phyloP scores from a whole-genome alignment of 169 alveolate genomes.

The Fabrea salina region DNA sequence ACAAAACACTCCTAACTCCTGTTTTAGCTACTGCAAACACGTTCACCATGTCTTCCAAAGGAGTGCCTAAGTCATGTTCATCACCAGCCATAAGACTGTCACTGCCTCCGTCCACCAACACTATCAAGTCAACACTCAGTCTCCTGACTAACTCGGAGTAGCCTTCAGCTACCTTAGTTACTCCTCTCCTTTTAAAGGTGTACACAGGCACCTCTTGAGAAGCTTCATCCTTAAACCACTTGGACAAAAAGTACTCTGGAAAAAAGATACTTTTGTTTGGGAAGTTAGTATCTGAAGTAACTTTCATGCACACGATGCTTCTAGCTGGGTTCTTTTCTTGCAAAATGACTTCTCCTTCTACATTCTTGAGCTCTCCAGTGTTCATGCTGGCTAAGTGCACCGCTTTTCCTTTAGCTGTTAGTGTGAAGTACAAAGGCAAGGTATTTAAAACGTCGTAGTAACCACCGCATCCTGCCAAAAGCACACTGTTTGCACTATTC shows the following conservation, averaged over 20 bases:
- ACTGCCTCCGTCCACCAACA: slow-evolving; percentile 23
- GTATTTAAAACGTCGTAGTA: background rate
- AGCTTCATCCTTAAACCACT: slow-evolving; percentile 3
- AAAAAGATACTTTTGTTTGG: background rate
- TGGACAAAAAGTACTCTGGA: background rate
- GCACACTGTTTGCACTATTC: background rate
- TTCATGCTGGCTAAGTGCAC: background rate
- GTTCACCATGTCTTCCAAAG: background rate
- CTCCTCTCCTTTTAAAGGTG: slow-evolving; percentile 8
- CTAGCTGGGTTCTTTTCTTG: background rate
- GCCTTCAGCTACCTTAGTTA: background rate
- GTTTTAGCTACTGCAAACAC: background rate
- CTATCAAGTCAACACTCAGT: background rate
- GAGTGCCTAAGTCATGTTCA: slow-evolving; percentile 14
- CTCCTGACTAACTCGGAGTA: background rate
- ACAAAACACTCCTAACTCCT: background rate
- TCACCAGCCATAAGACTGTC: slow-evolving; percentile 28
- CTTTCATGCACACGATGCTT: background rate
- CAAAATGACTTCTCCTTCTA: background rate
- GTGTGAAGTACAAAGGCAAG: slow-evolving; percentile 12
- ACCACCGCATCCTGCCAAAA: slow-evolving; percentile 14
- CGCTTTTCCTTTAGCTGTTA: background rate
- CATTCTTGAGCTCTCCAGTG: background rate
- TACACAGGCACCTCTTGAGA: background rate
- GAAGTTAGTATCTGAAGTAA: background rate